Base-by-base conservation (phyloP, 495 filamentous ascomycete species). In the Aspergillus cavernicola region DNA sequence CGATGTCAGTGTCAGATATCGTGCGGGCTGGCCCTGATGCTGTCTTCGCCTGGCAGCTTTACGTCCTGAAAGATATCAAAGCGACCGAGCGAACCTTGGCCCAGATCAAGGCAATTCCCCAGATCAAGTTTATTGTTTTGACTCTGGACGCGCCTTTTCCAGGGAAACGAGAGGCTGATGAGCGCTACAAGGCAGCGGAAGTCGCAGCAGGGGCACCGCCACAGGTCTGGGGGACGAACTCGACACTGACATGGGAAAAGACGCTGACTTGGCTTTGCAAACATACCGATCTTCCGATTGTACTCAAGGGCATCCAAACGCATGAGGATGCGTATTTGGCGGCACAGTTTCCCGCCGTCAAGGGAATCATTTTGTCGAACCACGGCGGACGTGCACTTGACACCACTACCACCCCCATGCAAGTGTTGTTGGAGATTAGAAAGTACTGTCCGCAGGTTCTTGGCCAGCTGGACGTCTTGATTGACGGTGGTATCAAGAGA, bases 391-490 rank as follows among this genome's bases (percentile, higher is more conserved):
- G 91, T 1, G 88, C 89, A 20, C 66, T 89, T 8, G 92, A 97
- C 58, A 96, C 92, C 9, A 88, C 92, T 10, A 90, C 91, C 9
- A 91, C 92, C 10, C 82, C 88, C 4, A 79, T 96, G 2, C 88
- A 95, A 63, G 95, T 90, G 0, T 67, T 96, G 51, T 66, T 96
- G 20, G 92, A 97, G 71, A 92, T 96, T 44, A 69, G 89, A 20
- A 92, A 88, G 67, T 90, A 92, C 67, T 93, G 88, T 60, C 92
- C 92, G 0, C 83, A 92, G 60, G 89, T 97, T 10, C 84, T 97
- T 57, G 78, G 81, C 44, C 80, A 76, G 48, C 66, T 96, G 18
- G 90, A 96, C 61, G 86, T 96, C 0, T 89, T 84, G 78, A 83
- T 96, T 6, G 91, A 97, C 66, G 92, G 92, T 13, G 92, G 92